A percentile compares a stretch with the other conserved stretches of the same genome.
phyloP scores from a whole-genome alignment of 2,329 filamentous ascomycete species.

The Zymoseptoria tritici region DNA sequence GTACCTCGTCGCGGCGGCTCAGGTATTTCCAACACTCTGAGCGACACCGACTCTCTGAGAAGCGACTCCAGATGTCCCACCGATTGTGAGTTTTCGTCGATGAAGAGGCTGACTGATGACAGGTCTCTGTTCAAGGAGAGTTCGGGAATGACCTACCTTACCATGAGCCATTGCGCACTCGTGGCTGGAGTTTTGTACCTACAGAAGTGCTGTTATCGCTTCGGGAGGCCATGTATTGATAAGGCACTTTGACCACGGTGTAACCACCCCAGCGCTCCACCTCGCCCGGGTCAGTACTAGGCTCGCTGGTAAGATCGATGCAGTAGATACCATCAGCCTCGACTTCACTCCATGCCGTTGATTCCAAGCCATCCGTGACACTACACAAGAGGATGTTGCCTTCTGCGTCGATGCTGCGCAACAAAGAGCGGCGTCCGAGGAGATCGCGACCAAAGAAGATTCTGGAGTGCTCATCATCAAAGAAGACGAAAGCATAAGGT shows the following conservation, averaged over 20 bases:
- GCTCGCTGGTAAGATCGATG: constrained; percentile 44
- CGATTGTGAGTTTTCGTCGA: constrained; percentile 17
- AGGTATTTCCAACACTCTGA: constrained; percentile 55
- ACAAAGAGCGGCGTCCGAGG: constrained; percentile 75
- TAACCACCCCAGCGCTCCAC: constrained; percentile 6
- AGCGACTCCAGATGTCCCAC: constrained; percentile 18
- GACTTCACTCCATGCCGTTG: constrained; percentile 64
- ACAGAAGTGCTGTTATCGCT: constrained; percentile 13
- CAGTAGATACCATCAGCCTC: constrained; percentile 76
- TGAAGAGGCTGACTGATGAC: not conserved
- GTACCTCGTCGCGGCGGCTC: constrained; percentile 18
- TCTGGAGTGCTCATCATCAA: constrained; percentile 53
- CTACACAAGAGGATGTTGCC: constrained; percentile 60
- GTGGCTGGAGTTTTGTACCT: constrained; percentile 12
- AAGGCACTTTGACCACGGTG: constrained; percentile 13
- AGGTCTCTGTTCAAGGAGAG: constrained; percentile 23
- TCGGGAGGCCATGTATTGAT: constrained; percentile 6
- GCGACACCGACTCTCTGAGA: constrained; percentile 21
- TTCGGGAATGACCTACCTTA: constrained; percentile 29
- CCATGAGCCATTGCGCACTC: constrained; percentile 22
- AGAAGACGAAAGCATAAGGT: constrained; percentile 84
- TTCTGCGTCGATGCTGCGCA: constrained; percentile 47
- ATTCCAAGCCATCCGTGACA: constrained; percentile 49
- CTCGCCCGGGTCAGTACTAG: not conserved
- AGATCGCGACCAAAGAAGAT: constrained; percentile 83